Evolutionary conservation across 805 yeast genomes (phyloP).

Genomic region (Ogataea haglerorum): DNA sequence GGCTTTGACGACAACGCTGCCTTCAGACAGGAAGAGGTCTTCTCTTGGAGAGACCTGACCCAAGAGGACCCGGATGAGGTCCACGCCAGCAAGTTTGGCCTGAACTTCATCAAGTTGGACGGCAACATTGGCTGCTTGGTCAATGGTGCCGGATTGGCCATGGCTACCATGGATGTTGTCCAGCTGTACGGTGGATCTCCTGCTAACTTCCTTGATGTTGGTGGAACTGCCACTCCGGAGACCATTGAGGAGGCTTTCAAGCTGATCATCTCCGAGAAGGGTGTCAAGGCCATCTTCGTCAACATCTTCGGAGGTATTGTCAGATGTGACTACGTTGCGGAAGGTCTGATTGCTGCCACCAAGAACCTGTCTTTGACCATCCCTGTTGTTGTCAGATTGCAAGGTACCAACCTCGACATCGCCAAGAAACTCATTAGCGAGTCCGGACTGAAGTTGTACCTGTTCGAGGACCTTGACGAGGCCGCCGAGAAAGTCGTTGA

Average conservation of each 20-base stretch:
- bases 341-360: conserved; percentile 93
- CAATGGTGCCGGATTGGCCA: conserved; percentile 99
- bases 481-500: conserved; percentile 95
- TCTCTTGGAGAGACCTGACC: conserved; percentile 92
- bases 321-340: conserved; percentile 98
- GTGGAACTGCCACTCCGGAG: conserved; percentile 99
- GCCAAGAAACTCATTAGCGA: conserved; percentile 83
- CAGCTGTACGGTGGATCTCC: conserved; percentile 98
- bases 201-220: conserved; percentile 98
- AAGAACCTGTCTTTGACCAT: conserved; percentile 85
- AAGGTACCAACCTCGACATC: conserved; percentile 91
- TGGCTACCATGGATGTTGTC: conserved; percentile 99
- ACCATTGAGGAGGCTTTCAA: conserved; percentile 96
- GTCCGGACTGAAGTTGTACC: conserved; percentile 89
- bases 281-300: conserved; percentile 93
- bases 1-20: conserved; percentile 96
- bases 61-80: conserved; percentile 99
- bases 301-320: conserved; percentile 99
- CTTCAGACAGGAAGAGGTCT: conserved; percentile 92
- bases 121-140: conserved; percentile 99
- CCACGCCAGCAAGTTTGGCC: conserved; percentile 82
- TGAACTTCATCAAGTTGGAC: conserved; percentile 95
- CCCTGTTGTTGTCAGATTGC: conserved; percentile 97
- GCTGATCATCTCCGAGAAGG: conserved; percentile 83
- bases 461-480: conserved; percentile 89